Percentiles rank a stretch among this genome's conserved stretches.
These are phyloP conservation scores for Crataegus laevigata DNA, from an alignment of 306 rosid genomes.

Conservation along the genomic window DNA sequence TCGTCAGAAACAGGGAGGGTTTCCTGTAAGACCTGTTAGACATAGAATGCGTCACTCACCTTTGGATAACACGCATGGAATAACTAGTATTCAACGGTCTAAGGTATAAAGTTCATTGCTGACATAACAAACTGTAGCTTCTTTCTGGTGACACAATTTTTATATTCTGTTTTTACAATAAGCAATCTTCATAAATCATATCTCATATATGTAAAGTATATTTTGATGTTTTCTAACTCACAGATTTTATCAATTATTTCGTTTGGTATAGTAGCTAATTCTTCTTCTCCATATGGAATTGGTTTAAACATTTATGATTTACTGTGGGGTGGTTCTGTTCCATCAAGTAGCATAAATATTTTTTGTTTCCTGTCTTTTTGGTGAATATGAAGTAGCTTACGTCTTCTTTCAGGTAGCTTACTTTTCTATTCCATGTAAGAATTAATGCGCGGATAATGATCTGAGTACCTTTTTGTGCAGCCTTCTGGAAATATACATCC, in stretches of 20 bases:
- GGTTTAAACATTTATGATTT: background rate
- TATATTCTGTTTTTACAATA: background rate
- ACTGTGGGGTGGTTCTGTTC: background rate
- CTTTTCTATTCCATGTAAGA: background rate
- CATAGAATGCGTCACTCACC: slow-evolving; percentile 38
- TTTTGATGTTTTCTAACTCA: background rate
- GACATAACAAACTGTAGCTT: background rate
- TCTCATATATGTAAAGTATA: background rate
- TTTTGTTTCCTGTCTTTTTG: background rate
- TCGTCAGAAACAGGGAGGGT: slow-evolving; percentile 49
- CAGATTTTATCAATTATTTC: background rate
- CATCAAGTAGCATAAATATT: background rate
- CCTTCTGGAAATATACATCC: slow-evolving; percentile 52
- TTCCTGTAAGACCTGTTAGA: slow-evolving; percentile 34
- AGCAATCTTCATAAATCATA: background rate
- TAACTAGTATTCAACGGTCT: slow-evolving; percentile 38
- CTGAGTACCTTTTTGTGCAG: slow-evolving; percentile 33
- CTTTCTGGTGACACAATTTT: background rate
- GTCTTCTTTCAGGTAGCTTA: too few species aligned
- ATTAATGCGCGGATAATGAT: slow-evolving; percentile 8
- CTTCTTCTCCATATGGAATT: background rate
- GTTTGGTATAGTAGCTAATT: background rate
- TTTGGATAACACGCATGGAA: slow-evolving; percentile 27
- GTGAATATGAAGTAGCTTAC: background rate
- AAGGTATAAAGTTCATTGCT: slow-evolving; percentile 39